phyloP scores from a whole-genome alignment of 306 rosid species.

The Castanea crenata region DNA sequence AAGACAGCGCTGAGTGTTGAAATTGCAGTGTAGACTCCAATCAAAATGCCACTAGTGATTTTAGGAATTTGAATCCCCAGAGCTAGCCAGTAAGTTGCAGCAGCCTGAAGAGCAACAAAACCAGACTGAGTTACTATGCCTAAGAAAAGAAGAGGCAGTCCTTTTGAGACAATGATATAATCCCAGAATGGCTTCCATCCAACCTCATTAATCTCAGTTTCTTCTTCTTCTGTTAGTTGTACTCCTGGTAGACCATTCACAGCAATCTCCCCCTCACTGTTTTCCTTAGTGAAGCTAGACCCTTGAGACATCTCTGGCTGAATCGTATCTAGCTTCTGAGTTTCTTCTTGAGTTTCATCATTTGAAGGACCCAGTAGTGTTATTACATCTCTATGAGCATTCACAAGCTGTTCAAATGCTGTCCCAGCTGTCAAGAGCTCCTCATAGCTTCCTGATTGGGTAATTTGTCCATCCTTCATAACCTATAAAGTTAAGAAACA shows the following conservation, averaged over 20 bases:
- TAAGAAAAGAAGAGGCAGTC: constrained; percentile 29
- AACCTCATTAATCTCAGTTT: constrained; percentile 57
- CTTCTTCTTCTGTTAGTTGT: constrained; percentile 79
- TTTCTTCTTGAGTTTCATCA: constrained; percentile 23
- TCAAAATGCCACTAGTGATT: constrained; percentile 34
- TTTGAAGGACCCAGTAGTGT: constrained; percentile 29
- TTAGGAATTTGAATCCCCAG: constrained; percentile 52
- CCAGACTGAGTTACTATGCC: constrained; percentile 22
- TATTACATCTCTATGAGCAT: constrained; percentile 63
- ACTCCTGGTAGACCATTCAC: constrained; percentile 26
- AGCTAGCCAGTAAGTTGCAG: constrained; percentile 73
- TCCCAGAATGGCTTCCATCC: constrained; percentile 73
- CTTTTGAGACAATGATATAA: constrained; percentile 47
- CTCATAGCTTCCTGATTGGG: constrained; percentile 69
- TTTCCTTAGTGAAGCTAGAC: constrained; percentile 18
- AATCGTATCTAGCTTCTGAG: constrained; percentile 14
- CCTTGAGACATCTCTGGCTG: constrained; percentile 25
- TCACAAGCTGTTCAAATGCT: constrained; percentile 75
- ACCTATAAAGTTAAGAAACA: constrained; percentile 45
- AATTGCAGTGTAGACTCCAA: constrained; percentile 56
- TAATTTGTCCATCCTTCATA: constrained; percentile 56
- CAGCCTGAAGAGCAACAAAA: constrained; percentile 50
- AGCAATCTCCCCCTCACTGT: constrained; percentile 34
- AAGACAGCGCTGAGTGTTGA: constrained; percentile 48
- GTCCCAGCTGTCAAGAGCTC: constrained; percentile 59